These are phyloP conservation scores for Ophiostoma piceae DNA, from an alignment of 2,329 filamentous ascomycete genomes.

Conservation along the genomic window DNA sequence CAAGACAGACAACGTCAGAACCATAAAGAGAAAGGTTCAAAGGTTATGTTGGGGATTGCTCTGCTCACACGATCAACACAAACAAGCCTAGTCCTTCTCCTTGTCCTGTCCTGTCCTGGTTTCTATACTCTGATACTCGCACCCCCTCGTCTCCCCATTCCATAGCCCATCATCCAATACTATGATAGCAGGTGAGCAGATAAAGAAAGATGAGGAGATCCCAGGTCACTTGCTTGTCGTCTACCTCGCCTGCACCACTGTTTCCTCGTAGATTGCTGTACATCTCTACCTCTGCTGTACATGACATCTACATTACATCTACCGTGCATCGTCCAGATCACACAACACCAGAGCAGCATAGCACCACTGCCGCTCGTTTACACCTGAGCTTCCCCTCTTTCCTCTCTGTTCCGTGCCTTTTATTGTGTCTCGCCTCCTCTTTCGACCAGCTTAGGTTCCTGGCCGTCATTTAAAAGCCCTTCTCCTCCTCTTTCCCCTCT, in stretches of 20 bases:
- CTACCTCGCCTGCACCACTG: constrained; percentile 8
- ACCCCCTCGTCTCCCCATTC: constrained; percentile 11
- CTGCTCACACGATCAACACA: constrained; percentile 7
- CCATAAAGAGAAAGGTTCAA: no score
- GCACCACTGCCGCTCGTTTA: constrained; percentile 7
- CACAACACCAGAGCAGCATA: constrained; percentile 12
- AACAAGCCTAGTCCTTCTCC: neutral
- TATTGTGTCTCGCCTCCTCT: constrained; percentile 12
- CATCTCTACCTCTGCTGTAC: constrained; percentile 4
- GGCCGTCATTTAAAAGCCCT: neutral
- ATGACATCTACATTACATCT: no score
- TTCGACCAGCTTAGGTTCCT: no score
- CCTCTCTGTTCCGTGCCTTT: neutral
- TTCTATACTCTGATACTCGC: neutral
- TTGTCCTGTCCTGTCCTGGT: no score
- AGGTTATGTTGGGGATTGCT: neutral
- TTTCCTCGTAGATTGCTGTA: neutral
- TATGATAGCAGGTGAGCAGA: neutral
- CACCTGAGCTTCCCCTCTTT: constrained; percentile 23
- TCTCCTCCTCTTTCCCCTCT: constrained; percentile 12
- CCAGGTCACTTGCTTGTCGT: neutral
- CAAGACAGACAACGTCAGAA: neutral
- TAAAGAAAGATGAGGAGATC: neutral
- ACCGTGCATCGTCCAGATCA: neutral
- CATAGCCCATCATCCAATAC: neutral